Evolutionary conservation across 2,329 filamentous ascomycete species (phyloP).

Genomic region (Clarireedia paspali): DNA sequence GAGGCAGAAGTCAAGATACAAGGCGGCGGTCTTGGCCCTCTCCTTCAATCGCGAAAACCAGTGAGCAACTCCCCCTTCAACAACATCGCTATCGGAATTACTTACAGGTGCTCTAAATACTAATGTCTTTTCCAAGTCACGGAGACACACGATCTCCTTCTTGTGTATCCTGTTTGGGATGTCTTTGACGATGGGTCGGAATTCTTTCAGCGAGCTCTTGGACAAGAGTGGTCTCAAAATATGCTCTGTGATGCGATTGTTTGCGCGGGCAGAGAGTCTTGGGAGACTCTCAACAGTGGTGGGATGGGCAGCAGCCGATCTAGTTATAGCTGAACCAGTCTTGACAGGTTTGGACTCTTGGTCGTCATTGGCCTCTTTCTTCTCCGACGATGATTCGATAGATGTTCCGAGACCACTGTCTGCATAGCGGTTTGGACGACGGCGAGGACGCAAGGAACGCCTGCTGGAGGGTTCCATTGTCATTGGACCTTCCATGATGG

Average conservation of each 20-base stretch:
- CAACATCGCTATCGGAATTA: constrained; percentile 48
- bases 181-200: constrained; percentile 71
- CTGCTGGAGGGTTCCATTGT: constrained; percentile 34
- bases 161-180: constrained; percentile 72
- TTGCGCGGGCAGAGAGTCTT: constrained; percentile 60
- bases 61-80: constrained; percentile 57
- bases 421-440: constrained; percentile 56
- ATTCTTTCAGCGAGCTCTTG: constrained; percentile 66
- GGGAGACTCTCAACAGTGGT: constrained; percentile 43
- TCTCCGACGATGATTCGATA: constrained; percentile 49
- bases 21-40: constrained; percentile 59
- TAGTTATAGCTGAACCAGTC: constrained; percentile 51
- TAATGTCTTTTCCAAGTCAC: constrained; percentile 90
- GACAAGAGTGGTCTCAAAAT: constrained; percentile 71
- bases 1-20: constrained; percentile 84
- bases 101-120: constrained; percentile 91
- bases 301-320: constrained; percentile 45
- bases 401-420: constrained; percentile 88
- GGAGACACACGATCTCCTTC: constrained; percentile 82
- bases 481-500: constrained; percentile 35
- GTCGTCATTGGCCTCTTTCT: constrained; percentile 36
- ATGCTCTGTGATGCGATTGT: constrained; percentile 71
- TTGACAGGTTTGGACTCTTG: constrained; percentile 34
- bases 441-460: constrained; percentile 48
- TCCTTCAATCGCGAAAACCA: constrained; percentile 64